Conservation (phyloP, 805 yeast species). For the Candida golubevii region DNA sequence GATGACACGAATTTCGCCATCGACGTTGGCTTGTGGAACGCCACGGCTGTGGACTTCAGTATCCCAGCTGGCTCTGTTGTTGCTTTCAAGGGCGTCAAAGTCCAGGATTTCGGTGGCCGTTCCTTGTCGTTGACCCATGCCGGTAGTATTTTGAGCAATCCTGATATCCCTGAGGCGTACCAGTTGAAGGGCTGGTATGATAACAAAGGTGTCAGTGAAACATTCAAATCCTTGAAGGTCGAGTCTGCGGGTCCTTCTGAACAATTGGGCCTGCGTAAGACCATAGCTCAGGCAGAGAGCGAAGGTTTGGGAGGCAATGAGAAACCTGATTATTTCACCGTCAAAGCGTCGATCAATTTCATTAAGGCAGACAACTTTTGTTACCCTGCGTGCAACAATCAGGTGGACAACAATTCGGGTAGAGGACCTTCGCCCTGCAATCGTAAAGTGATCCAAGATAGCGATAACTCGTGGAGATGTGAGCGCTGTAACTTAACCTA, state of each 20-base stretch:
- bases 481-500: slow-evolving; percentile 79
- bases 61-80: slow-evolving; percentile 76
- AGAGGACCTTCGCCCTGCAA: slow-evolving; percentile 48
- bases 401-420: slow-evolving; percentile 30
- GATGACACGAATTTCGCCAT: slow-evolving; percentile 79
- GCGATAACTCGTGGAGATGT: slow-evolving; percentile 81
- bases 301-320: slow-evolving; percentile 71
- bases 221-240: slow-evolving; percentile 57
- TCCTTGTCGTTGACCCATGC: slow-evolving; percentile 75
- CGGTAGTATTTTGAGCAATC: slow-evolving; percentile 73
- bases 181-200: slow-evolving; percentile 94
- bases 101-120: slow-evolving; percentile 85
- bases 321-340: slow-evolving; percentile 70
- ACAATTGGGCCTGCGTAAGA: slow-evolving; percentile 52
- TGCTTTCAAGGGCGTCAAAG: slow-evolving; percentile 87
- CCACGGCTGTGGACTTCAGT: slow-evolving; percentile 72
- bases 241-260: slow-evolving; percentile 38
- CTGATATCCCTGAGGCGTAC: slow-evolving; percentile 86
- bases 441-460: slow-evolving; percentile 74
- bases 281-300: slow-evolving; percentile 60
- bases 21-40: slow-evolving; percentile 86
- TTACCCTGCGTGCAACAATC: slow-evolving; percentile 83
- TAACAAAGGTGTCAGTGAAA: slow-evolving; percentile 61
- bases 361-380: slow-evolving; percentile 72
- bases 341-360: slow-evolving; percentile 71